Base-by-base conservation (phyloP, 2,329 filamentous ascomycete genomes). In the Penicillium palitans region DNA sequence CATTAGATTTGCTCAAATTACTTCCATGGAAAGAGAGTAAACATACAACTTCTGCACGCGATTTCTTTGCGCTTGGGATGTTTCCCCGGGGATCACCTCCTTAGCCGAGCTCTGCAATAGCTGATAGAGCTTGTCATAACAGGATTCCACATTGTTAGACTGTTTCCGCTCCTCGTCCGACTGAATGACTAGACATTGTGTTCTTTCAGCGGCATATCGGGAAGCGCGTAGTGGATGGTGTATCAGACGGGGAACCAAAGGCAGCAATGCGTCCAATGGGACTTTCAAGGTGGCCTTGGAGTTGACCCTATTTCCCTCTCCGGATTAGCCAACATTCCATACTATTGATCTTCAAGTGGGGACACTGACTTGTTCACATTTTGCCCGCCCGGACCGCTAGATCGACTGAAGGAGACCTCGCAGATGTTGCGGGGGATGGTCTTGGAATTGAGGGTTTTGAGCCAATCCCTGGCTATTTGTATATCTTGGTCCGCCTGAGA, bases 201-300 rank as follows among this genome's bases (percentile, higher is more conserved):
- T 80, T 55, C 81, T 80, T 29, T 78, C 73, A 24, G 85, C 81
- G 59, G 80, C 76, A 70, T 85, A 87, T 61, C 83, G 83, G 13
- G 81, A 86, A 19, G 74, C 64, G 45, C 77, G 76, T 54, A 88
- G 76, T 29, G 78, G 68, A 45, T 72, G 63, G 70, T 86, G 84
- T 9, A 88, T 74, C 10, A 83, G 65, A 21, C 70, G 72, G 44
- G 86, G 86, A 24, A 88, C 70, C 44, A 83, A 72, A 12, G 79
- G 78, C 13, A 86, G 71, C 41, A 88, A 76, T 8, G 77, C 70
- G 25, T 78, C 73, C 51, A 85, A 72, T 19, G 83, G 77, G 35
- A 88, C 73, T 63, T 81, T 83, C 35, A 88, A 71, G n/a, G 85
- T 87, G 57, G 85, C 85, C 76, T 88, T 88, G 37, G 86, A 86